phyloP scores from a whole-genome alignment of 2,329 filamentous ascomycete species.

The Aspergillus viridinutans region DNA sequence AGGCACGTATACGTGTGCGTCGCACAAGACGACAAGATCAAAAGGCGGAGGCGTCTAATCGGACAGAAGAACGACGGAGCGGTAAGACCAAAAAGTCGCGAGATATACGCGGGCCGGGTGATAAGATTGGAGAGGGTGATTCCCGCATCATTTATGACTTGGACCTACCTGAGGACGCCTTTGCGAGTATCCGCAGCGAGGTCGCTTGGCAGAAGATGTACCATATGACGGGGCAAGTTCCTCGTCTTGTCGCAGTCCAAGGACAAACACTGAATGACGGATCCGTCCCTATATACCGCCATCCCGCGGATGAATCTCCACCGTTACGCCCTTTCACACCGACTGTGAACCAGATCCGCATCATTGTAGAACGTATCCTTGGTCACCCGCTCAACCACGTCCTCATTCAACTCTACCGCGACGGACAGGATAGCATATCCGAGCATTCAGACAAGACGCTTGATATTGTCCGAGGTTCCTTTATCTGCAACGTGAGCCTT shows the following conservation, averaged over 20 bases:
- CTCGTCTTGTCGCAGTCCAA: slow-evolving; percentile 85
- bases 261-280: slow-evolving; percentile 66
- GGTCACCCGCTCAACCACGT: slow-evolving; percentile 86
- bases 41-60: slow-evolving; percentile 12
- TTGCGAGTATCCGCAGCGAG: slow-evolving; percentile 67
- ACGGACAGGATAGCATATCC: slow-evolving; percentile 83
- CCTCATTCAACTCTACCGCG: slow-evolving; percentile 89
- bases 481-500: slow-evolving; percentile 89
- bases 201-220: slow-evolving; percentile 89
- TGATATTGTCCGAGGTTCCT: slow-evolving; percentile 76
- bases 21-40: slow-evolving; percentile 22
- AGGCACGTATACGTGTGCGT: slow-evolving; percentile 22
- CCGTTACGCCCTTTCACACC: slow-evolving; percentile 71
- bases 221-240: slow-evolving; percentile 86
- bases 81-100: slow-evolving; percentile 14
- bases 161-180: slow-evolving; percentile 58
- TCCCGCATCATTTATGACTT: slow-evolving; percentile 69
- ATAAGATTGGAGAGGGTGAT: slow-evolving; percentile 72
- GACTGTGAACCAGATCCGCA: slow-evolving; percentile 64
- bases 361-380: slow-evolving; percentile 64
- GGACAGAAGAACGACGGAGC: slow-evolving; percentile 17
- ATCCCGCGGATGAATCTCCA: slow-evolving; percentile 84
- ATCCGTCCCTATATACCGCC: slow-evolving; percentile 80
- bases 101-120: slow-evolving; percentile 43
- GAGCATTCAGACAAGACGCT: slow-evolving; percentile 97